These are phyloP conservation scores for Uronychia binucleata DNA, from an alignment of 73 alveolate species.

Conservation along the genomic window DNA sequence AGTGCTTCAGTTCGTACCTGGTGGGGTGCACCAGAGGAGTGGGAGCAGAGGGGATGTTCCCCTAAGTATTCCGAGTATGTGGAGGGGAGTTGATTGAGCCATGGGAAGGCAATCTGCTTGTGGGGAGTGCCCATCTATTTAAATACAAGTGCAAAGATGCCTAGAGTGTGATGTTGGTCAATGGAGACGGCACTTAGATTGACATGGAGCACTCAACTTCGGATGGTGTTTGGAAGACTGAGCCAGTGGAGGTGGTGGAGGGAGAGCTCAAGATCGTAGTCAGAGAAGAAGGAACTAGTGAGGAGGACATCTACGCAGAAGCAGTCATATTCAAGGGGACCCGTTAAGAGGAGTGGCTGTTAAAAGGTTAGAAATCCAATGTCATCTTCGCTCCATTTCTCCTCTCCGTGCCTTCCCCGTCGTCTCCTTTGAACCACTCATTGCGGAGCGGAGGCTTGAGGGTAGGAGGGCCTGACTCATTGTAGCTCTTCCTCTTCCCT, in stretches of 20 bases:
- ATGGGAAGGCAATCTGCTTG: not conserved
- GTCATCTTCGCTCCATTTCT: too few species aligned
- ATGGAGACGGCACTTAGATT: not conserved
- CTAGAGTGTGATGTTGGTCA: not conserved
- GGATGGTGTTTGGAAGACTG: not conserved
- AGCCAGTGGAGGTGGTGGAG: not conserved
- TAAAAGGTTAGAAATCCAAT: too few species aligned
- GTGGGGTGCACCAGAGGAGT: not conserved
- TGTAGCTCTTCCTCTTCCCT: too few species aligned
- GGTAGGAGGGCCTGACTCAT: too few species aligned
- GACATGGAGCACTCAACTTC: not conserved
- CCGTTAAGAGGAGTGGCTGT: too few species aligned
- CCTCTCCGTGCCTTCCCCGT: too few species aligned
- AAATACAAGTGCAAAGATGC: not conserved
- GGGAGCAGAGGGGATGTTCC: not conserved
- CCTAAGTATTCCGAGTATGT: not conserved
- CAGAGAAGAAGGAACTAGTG: too few species aligned
- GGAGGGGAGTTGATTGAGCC: not conserved
- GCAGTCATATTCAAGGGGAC: too few species aligned
- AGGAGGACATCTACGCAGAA: too few species aligned
- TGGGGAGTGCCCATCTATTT: not conserved
- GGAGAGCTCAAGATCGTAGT: not conserved
- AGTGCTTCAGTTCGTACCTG: not conserved
- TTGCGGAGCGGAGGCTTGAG: too few species aligned
- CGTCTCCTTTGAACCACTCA: too few species aligned